A percentile compares a stretch with the other conserved stretches of the same genome.
phyloP scores from a whole-genome alignment of 1,284 basidiomycete species.

The Fomes fomentarius region DNA sequence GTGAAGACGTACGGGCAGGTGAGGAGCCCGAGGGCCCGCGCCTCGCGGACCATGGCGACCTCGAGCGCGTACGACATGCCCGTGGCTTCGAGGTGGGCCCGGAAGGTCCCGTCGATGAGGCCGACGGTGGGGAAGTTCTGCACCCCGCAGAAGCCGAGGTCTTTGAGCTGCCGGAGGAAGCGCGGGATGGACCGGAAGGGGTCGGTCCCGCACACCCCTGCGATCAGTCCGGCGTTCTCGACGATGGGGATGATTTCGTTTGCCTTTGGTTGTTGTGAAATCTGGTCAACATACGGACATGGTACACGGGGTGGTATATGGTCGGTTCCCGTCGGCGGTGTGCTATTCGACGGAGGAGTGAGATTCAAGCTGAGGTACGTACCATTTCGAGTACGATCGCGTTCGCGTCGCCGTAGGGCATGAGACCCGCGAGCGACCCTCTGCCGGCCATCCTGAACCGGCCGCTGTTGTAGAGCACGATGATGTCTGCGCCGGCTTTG shows the following conservation, averaged over 20 bases:
- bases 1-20: slow-evolving; percentile 29
- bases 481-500: slow-evolving; percentile 29
- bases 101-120: slow-evolving; percentile 28
- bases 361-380: background rate
- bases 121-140: slow-evolving; percentile 32
- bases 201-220: slow-evolving; percentile 30
- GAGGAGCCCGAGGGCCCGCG: slow-evolving; percentile 26
- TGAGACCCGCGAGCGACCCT: slow-evolving; percentile 28
- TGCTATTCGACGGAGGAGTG: too few species aligned
- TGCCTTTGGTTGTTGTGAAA: slow-evolving; percentile 11
- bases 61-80: slow-evolving; percentile 29
- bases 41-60: slow-evolving; percentile 29
- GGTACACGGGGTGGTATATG: too few species aligned
- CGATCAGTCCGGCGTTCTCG: slow-evolving; percentile 22
- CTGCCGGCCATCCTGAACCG: slow-evolving; percentile 29
- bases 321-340: too few species aligned
- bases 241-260: slow-evolving; percentile 28
- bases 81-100: slow-evolving; percentile 30
- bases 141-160: slow-evolving; percentile 30
- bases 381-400: slow-evolving; percentile 29
- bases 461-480: slow-evolving; percentile 30
- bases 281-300: background rate
- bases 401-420: slow-evolving; percentile 31
- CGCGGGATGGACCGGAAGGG: slow-evolving; percentile 29
- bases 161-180: slow-evolving; percentile 26